A percentile compares a stretch with the other conserved stretches of the same genome.
These are phyloP conservation scores for Pleoardoris graminearum DNA, from an alignment of 2,329 filamentous ascomycete genomes.

Conservation along the genomic window DNA sequence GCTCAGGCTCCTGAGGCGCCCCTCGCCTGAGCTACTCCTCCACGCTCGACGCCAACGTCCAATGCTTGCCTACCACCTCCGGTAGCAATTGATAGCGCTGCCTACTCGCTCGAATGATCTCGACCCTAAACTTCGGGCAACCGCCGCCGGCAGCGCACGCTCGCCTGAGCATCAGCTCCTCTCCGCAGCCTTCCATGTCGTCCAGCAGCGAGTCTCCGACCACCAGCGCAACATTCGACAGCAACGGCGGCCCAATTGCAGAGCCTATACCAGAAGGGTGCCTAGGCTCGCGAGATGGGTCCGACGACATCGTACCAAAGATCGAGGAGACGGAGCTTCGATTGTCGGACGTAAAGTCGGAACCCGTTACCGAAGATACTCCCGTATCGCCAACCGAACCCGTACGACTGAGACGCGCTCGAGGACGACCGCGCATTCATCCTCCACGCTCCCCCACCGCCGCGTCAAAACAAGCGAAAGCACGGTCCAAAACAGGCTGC, in stretches of 20 bases:
- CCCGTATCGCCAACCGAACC: conserved; percentile 42
- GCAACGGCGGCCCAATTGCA: conserved; percentile 25
- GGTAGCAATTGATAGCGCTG: conserved; percentile 22
- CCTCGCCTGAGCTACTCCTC: conserved; percentile 5
- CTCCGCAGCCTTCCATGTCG: conserved; percentile 46
- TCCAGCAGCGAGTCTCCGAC: conserved; percentile 47
- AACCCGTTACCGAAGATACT: conserved; percentile 35
- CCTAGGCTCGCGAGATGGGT: conserved; percentile 27
- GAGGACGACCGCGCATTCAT: conserved; percentile 82
- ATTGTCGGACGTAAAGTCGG: conserved; percentile 44
- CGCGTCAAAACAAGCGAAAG: conserved; percentile 74
- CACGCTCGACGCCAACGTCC: conserved; percentile 14
- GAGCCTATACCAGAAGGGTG: conserved; percentile 34
- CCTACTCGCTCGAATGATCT: conserved; percentile 40
- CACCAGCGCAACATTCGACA: conserved; percentile 41
- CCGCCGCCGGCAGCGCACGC: conserved; percentile 36
- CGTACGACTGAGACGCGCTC: conserved; percentile 49
- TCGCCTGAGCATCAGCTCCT: conserved; percentile 47
- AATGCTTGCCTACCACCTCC: conserved; percentile 29
- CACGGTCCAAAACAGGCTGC: conserved; percentile 63
- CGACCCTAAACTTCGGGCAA: conserved; percentile 40
- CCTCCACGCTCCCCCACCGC: conserved; percentile 64
- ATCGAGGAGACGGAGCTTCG: conserved; percentile 57
- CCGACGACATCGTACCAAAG: conserved; percentile 54
- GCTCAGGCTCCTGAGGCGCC: conserved; percentile 2